Base-by-base conservation (phyloP, 2,329 filamentous ascomycete species). In the Hymenoscyphus salicellus region DNA sequence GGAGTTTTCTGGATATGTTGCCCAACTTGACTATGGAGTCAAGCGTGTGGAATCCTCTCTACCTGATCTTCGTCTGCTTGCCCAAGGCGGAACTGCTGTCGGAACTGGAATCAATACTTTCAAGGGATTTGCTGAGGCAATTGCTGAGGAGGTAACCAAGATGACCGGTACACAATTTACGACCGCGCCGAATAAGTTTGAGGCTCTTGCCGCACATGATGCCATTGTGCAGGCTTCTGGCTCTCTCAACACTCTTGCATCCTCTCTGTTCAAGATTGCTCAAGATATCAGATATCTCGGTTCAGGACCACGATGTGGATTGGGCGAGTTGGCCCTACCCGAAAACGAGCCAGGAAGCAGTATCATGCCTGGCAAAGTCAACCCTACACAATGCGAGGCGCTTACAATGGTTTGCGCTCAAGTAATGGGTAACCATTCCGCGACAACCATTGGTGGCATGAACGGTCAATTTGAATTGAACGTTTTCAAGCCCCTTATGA, bases 341-440 rank as follows among this genome's bases (percentile, higher is more conserved):
- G 95, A 99, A 83, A 99, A 99, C 82, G 95, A 99, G 83, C 95
- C 95, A 38, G 94, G 94, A 69, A 95, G 90, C 75, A 96, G 91
- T 73, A 98, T 99, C 83, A 99, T 99, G 95, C 95, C 95, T 55
- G 95, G 95, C 75, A 99, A 99, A 84, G 95, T 99, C 78, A 99
- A 99, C 84, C 95, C 95, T 36, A 99, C 95, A 36, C 95, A 99
- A 82, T 97, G 93, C 81, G 95, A 99, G 84, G 91, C 93, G 67
- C 82, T 99, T 78, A 98, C 95, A 73, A 99, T 99, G 95, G 84
- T 98, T 66, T 97, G 94, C 82, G 88, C 92, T 23, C 95, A 99
- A 80, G 94, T 99, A 68, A 97, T 98, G 86, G 95, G 95, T 75
- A 99, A 99, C 85, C 89, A 98, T 77, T 90, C 93, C 62, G 92